Base-by-base conservation (phyloP, 805 yeast species). In the Kluyveromyces lactis region DNA sequence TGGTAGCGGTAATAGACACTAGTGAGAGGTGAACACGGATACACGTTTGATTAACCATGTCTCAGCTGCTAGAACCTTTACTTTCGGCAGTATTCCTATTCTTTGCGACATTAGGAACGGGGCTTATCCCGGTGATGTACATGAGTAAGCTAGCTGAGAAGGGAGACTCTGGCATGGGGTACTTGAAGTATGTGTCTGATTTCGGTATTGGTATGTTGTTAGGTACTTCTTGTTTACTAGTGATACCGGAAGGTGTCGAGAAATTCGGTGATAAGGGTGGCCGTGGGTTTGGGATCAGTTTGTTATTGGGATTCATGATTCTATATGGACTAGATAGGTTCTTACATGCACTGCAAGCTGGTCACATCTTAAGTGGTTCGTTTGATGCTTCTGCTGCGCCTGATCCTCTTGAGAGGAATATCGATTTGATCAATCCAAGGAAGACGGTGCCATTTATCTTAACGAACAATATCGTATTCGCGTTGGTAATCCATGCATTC, bases 241-340 rank as follows among this genome's bases (percentile, higher is more conserved):
- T 77, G 9, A 66, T 77, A 17, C 82, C 82, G 0, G 84, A 77
- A 50, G 82, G 81, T 3, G 56, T 75, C 4, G 67, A 63, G 38
- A 62, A 65, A 2, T 52, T 70, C 29, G 51, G 58, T 26, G 30
- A 12, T 5, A 61, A 50, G 18, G 51, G 53, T 30, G 50, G 50
- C 16, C 56, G 56, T 3, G 63, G 62, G 31, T 58, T 72, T 21
- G 83, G 83, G 0, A 32, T 72, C 3, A 62, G 71, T 40, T 47
- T 76, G 28, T 48, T 75, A 9, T 42, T 63, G 0, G 84, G 84
- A 7, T 77, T 74, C 48, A 43, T 69, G 12, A 51, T 62, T 12
- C 69, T 77, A 54, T 72, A 68, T 45, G 39, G 68, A 10, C 48
- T 74, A 13, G 80, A 76, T 40, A 63, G 68, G 43, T 17, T 56